Percentiles rank a stretch among this genome's conserved stretches.
These are phyloP conservation scores for Microdochium nivale DNA, from an alignment of 2,329 filamentous ascomycete genomes.

Conservation along the genomic window DNA sequence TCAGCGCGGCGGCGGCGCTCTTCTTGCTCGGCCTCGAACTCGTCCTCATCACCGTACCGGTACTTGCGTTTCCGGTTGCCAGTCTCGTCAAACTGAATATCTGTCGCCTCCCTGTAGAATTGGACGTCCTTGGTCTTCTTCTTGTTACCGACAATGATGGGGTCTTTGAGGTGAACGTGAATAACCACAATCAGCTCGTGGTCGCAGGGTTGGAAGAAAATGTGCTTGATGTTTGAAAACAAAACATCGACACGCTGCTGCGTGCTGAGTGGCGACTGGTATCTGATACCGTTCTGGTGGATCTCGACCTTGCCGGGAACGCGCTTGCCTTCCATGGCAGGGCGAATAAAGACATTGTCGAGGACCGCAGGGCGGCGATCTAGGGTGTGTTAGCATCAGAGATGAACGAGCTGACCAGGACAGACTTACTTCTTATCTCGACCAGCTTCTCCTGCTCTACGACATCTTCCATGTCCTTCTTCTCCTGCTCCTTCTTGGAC, in stretches of 20 bases:
- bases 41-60: slow-evolving; percentile 94
- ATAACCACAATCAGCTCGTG: slow-evolving; percentile 97
- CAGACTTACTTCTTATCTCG: slow-evolving; percentile 74
- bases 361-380: slow-evolving; percentile 84
- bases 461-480: slow-evolving; percentile 99
- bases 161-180: slow-evolving; percentile 94
- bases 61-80: slow-evolving; percentile 97
- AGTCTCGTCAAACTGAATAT: slow-evolving; percentile 98
- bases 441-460: slow-evolving; percentile 97
- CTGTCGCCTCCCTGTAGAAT: slow-evolving; percentile 94
- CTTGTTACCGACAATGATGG: slow-evolving; percentile 93
- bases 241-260: slow-evolving; percentile 85
- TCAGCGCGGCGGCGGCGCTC: slow-evolving; percentile 86
- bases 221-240: slow-evolving; percentile 96
- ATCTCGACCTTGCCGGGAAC: slow-evolving; percentile 95
- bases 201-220: slow-evolving; percentile 97
- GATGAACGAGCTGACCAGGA: not conserved
- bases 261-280: slow-evolving; percentile 71
- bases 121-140: slow-evolving; percentile 99
- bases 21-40: slow-evolving; percentile 97
- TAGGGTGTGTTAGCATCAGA: slow-evolving; percentile 36
- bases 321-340: slow-evolving; percentile 92
- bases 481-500: slow-evolving; percentile 89
- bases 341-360: slow-evolving; percentile 91
- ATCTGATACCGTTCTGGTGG: slow-evolving; percentile 97